Evolutionary conservation across 495 filamentous ascomycete genomes (phyloP).

Genomic region (Aspergillus baeticus): DNA sequence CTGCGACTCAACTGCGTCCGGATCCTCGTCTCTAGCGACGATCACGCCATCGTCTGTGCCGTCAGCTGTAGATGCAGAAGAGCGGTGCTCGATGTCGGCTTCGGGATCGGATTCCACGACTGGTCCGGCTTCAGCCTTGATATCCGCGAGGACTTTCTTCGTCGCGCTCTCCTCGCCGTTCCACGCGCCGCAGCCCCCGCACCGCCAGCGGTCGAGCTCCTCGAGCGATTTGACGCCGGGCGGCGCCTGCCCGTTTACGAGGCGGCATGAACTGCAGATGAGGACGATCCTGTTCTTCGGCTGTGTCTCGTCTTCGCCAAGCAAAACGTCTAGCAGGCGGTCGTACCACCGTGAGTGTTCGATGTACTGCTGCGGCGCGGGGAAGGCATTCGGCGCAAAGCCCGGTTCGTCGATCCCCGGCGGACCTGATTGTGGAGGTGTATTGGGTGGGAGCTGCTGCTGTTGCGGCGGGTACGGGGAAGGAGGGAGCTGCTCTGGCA

Average conservation of each 20-base stretch:
- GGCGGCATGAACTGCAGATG: slow-evolving; percentile 77
- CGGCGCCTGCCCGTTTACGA: slow-evolving; percentile 95
- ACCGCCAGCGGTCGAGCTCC: slow-evolving; percentile 87
- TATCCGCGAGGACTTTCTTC: slow-evolving; percentile 53
- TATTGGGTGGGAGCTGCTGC: slow-evolving; percentile 13
- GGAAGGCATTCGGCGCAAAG: slow-evolving; percentile 63
- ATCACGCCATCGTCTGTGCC: slow-evolving; percentile 29
- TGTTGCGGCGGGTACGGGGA: slow-evolving; percentile 9
- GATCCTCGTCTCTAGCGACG: slow-evolving; percentile 30
- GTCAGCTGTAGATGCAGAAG: slow-evolving; percentile 16
- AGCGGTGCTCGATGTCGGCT: slow-evolving; percentile 14
- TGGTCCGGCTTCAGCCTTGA: slow-evolving; percentile 29
- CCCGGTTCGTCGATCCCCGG: slow-evolving; percentile 36
- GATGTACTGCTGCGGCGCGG: slow-evolving; percentile 43
- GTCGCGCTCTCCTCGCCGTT: slow-evolving; percentile 81
- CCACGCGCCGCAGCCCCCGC: slow-evolving; percentile 76
- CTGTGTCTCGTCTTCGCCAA: slow-evolving; percentile 93
- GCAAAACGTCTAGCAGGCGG: slow-evolving; percentile 82
- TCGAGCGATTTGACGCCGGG: slow-evolving; percentile 75
- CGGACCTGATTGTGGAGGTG: slow-evolving; percentile 19
- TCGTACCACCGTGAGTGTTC: slow-evolving; percentile 83
- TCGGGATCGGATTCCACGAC: slow-evolving; percentile 24
- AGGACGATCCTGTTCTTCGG: slow-evolving; percentile 87
- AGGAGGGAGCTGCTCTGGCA: background rate
- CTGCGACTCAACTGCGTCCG: slow-evolving; percentile 21